Percentiles rank a stretch among this genome's conserved stretches.
phyloP scores from a whole-genome alignment of 31 red algal species.

The Asparagopsis taxiformis region DNA sequence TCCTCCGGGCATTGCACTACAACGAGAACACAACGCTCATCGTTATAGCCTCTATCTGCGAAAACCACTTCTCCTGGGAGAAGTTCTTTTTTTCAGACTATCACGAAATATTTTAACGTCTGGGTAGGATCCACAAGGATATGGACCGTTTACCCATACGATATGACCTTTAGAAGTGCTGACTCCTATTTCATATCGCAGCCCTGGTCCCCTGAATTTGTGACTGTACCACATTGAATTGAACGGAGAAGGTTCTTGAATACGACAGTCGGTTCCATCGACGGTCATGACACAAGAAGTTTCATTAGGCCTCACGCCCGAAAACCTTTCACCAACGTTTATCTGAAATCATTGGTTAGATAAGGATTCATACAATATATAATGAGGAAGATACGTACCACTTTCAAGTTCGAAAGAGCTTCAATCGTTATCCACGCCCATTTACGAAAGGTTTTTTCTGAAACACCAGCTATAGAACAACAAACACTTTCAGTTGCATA shows the following conservation, averaged over 20 bases:
- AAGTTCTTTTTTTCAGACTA: too few relatives aligned
- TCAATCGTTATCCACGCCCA: background rate
- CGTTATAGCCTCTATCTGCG: too few relatives aligned
- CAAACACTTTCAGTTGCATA: background rate
- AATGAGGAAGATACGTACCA: background rate
- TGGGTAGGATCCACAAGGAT: constrained; percentile 5
- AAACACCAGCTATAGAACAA: background rate
- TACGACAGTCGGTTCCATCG: background rate
- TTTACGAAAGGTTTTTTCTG: background rate
- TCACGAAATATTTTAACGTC: constrained; percentile 1
- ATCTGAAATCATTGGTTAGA: background rate
- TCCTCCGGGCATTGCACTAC: too few relatives aligned
- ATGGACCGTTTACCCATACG: background rate
- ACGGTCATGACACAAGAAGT: background rate
- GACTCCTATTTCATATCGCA: background rate
- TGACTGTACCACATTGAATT: background rate
- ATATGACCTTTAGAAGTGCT: background rate
- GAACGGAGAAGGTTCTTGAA: background rate
- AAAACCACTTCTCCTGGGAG: too few relatives aligned
- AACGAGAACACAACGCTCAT: too few relatives aligned
- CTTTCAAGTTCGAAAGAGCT: background rate
- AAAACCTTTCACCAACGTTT: background rate
- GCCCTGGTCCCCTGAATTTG: background rate
- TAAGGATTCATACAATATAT: background rate
- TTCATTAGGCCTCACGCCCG: background rate